Conservation (phyloP, 257 asterid genomes). For the Echium plantagineum region DNA sequence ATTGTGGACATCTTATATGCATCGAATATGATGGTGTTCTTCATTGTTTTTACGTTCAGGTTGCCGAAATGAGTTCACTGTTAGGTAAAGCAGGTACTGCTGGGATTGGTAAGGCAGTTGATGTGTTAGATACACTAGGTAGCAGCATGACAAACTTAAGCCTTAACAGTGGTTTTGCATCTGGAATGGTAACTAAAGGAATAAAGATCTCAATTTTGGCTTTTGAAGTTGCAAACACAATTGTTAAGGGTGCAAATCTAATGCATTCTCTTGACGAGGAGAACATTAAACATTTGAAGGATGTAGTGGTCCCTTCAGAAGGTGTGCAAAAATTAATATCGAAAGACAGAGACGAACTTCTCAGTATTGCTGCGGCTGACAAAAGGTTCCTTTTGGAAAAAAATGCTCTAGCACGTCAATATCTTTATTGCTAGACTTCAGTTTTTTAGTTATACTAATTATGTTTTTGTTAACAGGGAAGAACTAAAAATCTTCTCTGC, state of each 20-base stretch:
- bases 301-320: constrained; percentile 70
- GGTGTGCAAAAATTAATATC: constrained; percentile 73
- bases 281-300: constrained; percentile 62
- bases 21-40: neutral
- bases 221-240: constrained; percentile 87
- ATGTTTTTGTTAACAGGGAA: constrained; percentile 43
- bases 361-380: constrained; percentile 74
- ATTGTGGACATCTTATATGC: no score
- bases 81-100: constrained; percentile 81
- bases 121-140: constrained; percentile 88
- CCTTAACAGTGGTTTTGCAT: constrained; percentile 66
- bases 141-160: constrained; percentile 93
- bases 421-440: neutral
- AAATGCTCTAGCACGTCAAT: neutral
- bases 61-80: constrained; percentile 76
- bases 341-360: constrained; percentile 70
- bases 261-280: constrained; percentile 69
- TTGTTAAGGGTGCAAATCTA: constrained; percentile 85
- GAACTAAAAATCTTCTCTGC: constrained; percentile 81
- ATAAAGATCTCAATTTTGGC: constrained; percentile 70
- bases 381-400: constrained; percentile 45
- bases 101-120: constrained; percentile 82
- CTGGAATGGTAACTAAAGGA: constrained; percentile 74
- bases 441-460: neutral
- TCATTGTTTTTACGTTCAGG: constrained; percentile 28